Evolutionary conservation across 139 green algal species (phyloP), one percentile per base, ranked within the genome.

Genomic region (Pleodorina starrii): DNA sequence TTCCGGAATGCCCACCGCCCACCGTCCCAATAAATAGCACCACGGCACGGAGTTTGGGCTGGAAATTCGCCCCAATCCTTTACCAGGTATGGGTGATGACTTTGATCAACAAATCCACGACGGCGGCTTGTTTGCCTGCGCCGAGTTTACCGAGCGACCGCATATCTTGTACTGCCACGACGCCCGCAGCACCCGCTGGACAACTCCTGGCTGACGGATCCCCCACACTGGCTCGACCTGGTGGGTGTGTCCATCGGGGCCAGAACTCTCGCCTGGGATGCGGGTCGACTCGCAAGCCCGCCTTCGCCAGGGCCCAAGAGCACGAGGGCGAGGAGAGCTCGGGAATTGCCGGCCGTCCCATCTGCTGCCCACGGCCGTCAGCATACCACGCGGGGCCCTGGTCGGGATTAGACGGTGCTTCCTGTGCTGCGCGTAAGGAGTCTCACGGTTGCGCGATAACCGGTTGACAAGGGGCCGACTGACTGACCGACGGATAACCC

Each of bases 141-240:
- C 36, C 14, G 14, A 38, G 27, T 32, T 2, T 32, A 42, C 63
- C 6, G 25, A 25, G 3, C 27, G 25, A 14, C 10, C 36, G 6
- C 68, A 1, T 48, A 42, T 7, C 35, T 14, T 76, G 5, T 19
- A 42, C 5, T 63, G 74, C 42, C 75, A 46, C 32, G 23, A 27
- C 17, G 27, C 0, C 48, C 76, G 9, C 76, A 86, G 79, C 79
- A 86, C 79, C 79, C 79, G 0, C 29, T 86, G 42, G 79, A 86
- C 38, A 57, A 27, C 57, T 76, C 57, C 27, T 75, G 57, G 57
- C 79, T 86, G 11, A 60, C 79, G 2, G 57, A 86, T 43, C 79
- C 79, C 1, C 5, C 35, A 0, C 36, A n/a, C 16, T 84, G 76
- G 76, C 25, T 71, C 17, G 14, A 25, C n/a, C 16, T 38, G 46